A percentile compares a stretch with the other conserved stretches of the same genome.
phyloP scores from a whole-genome alignment of 2,329 filamentous ascomycete genomes.

The Nemania abortiva region DNA sequence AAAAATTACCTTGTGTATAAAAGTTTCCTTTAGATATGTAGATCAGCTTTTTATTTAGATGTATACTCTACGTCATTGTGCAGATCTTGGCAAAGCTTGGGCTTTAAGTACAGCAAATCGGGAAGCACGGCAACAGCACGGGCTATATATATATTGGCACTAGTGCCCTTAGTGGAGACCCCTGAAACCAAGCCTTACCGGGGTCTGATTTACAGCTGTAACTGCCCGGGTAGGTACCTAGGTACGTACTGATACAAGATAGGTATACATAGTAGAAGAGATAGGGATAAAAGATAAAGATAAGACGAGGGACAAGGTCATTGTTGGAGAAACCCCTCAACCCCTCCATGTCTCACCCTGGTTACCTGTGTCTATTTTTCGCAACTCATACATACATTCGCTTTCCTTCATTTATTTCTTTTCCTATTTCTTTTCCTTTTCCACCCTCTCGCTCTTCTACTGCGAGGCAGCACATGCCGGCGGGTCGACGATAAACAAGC shows the following conservation, averaged over 20 bases:
- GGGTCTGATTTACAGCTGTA: too few relatives aligned
- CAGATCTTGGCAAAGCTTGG: neutral
- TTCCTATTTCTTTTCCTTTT: too few relatives aligned
- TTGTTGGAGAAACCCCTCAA: slow-evolving; percentile 30
- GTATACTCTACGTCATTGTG: slow-evolving; percentile 27
- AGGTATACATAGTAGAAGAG: too few relatives aligned
- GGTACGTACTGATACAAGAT: too few relatives aligned
- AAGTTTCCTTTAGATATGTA: too few relatives aligned
- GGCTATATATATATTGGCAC: neutral
- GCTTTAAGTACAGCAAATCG: slow-evolving; percentile 2
- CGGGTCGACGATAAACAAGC: neutral
- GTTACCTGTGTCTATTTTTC: neutral
- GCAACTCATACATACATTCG: too few relatives aligned
- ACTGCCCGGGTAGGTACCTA: too few relatives aligned
- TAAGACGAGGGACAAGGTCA: too few relatives aligned
- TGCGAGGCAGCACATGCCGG: slow-evolving; percentile 4
- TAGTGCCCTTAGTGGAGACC: neutral
- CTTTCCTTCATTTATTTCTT: too few relatives aligned
- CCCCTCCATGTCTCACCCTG: slow-evolving; percentile 24
- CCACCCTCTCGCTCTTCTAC: neutral
- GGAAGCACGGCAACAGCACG: slow-evolving; percentile 18
- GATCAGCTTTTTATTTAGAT: neutral
- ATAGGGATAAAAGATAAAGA: too few relatives aligned
- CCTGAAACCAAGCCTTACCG: neutral
- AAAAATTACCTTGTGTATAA: too few relatives aligned